These are phyloP conservation scores for Plantago major DNA, from an alignment of 257 asterid species.

Conservation along the genomic window DNA sequence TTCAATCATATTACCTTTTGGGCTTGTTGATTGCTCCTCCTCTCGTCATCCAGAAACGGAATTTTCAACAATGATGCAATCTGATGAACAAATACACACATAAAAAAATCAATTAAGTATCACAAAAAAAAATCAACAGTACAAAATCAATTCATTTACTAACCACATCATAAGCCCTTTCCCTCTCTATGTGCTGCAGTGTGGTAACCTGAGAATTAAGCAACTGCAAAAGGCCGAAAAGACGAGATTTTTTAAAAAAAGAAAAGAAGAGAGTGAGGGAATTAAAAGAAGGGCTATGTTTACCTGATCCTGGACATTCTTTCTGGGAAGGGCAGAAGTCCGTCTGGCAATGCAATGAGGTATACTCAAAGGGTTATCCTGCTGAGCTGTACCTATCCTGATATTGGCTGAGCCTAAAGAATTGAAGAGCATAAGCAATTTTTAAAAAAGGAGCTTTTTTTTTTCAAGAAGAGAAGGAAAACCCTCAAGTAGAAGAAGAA, in stretches of 20 bases:
- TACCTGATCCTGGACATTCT: constrained; percentile 85
- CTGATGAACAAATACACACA: constrained; percentile 33
- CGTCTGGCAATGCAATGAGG: constrained; percentile 93
- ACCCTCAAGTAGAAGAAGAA: too few species aligned
- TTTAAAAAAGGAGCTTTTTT: neutral
- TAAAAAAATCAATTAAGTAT: neutral
- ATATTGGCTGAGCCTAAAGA: constrained; percentile 67
- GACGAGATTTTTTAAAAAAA: neutral
- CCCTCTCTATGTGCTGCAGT: constrained; percentile 90
- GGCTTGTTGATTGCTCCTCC: constrained; percentile 48
- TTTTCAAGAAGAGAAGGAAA: too few species aligned
- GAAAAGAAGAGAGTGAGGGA: neutral
- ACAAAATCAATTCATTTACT: too few species aligned
- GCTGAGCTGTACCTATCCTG: constrained; percentile 83
- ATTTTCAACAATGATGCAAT: constrained; percentile 88
- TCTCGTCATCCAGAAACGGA: constrained; percentile 83
- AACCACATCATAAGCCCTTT: constrained; percentile 93
- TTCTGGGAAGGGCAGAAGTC: constrained; percentile 61
- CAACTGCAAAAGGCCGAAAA: constrained; percentile 39
- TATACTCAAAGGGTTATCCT: constrained; percentile 59
- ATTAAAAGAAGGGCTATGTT: neutral
- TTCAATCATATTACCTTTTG: constrained; percentile 52
- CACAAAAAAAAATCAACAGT: neutral
- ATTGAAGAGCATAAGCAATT: constrained; percentile 1
- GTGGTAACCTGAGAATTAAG: constrained; percentile 94